Evolutionary conservation across 1,284 basidiomycete species (phyloP).

Genomic region (Ustilago xerochloae): DNA sequence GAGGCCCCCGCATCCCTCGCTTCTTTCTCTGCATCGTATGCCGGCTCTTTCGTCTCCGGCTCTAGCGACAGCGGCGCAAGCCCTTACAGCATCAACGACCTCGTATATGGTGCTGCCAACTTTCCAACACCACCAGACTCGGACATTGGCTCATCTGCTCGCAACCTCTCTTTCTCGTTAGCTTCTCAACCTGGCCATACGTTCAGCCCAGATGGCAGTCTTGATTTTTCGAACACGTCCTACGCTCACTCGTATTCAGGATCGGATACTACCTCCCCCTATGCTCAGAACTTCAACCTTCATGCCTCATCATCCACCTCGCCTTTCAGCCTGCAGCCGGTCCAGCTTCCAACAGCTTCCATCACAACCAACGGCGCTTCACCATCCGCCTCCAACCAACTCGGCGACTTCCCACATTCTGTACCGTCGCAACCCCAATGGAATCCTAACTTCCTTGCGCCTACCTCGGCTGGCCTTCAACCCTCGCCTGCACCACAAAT

Average conservation of each 20-base stretch:
- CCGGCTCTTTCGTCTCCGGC: constrained; percentile 43
- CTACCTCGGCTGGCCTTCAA: constrained; percentile 6
- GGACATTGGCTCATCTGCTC: constrained; percentile 22
- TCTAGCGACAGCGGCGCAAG: constrained; percentile 51
- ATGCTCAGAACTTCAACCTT: constrained; percentile 19
- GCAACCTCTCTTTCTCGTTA: constrained; percentile 38
- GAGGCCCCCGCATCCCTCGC: constrained; percentile 36
- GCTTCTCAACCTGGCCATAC: constrained; percentile 14
- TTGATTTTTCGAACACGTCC: constrained; percentile 21
- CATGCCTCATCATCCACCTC: constrained; percentile 26
- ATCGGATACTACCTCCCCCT: constrained; percentile 37
- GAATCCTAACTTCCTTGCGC: constrained; percentile 37
- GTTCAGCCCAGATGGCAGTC: constrained; percentile 22
- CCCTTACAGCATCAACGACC: constrained; percentile 53
- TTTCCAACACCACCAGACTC: constrained; percentile 50
- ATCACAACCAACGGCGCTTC: constrained; percentile 6
- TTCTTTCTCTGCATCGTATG: constrained; percentile 40
- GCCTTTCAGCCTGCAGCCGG: constrained; percentile 26
- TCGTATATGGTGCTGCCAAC: constrained; percentile 46
- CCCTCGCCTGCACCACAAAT: constrained; percentile 4
- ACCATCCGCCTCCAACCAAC: neutral
- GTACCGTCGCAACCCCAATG: constrained; percentile 16
- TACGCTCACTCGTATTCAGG: constrained; percentile 26
- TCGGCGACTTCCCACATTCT: constrained; percentile 2
- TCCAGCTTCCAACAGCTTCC: constrained; percentile 21